Base-by-base conservation (phyloP, 1,284 basidiomycete species). In the Fomes fomentarius region DNA sequence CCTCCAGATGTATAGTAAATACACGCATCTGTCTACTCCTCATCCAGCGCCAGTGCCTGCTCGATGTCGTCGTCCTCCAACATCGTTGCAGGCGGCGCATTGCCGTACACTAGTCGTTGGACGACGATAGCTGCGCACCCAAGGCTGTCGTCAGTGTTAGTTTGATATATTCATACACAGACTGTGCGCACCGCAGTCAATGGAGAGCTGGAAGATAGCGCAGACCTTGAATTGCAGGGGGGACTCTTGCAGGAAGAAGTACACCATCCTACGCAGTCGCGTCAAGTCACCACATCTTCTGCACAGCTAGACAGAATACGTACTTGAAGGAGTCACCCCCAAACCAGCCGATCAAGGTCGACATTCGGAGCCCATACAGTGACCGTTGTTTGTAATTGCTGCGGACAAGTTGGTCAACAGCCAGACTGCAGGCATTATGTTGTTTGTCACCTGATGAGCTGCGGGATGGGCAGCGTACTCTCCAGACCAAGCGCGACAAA, bases 251-350 rank as follows among this genome's bases (percentile, higher is more conserved):
- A 85, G 57, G 70, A 93, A 92, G 71, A 93, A 93, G 66, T 93
- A 93, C 4, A 78, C 77, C n/a, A 85, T 83, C 68, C 91, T 93
- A 62, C 40, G 31, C 15, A 25, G 3, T 11, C 15, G 50, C 22
- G 44, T 21, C 21, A 1, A 11, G 10, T 12, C 25, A 51, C 14
- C 9, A 49, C 26, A 2, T 2, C 9, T 30, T 19, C 45, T 31
- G 31, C 50, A 44, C 21, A 58, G 56, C 44, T 55, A 64, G 40
- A 63, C 54, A 43, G 24, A 47, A 30, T 7, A 38, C 80, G 63
- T 61, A 92, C 91, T 93, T 93, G 81, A 88, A 93, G 8, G 83
- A 70, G 71, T 93, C 91, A 58, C 91, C 91, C 51, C 87, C 89
- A 41, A 84, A 74, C 92, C 91, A 93, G 21, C 91, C 92, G 31